These are phyloP conservation scores for Mycosarcoma mackinlayi DNA, from an alignment of 1,284 basidiomycete species.

Conservation along the genomic window DNA sequence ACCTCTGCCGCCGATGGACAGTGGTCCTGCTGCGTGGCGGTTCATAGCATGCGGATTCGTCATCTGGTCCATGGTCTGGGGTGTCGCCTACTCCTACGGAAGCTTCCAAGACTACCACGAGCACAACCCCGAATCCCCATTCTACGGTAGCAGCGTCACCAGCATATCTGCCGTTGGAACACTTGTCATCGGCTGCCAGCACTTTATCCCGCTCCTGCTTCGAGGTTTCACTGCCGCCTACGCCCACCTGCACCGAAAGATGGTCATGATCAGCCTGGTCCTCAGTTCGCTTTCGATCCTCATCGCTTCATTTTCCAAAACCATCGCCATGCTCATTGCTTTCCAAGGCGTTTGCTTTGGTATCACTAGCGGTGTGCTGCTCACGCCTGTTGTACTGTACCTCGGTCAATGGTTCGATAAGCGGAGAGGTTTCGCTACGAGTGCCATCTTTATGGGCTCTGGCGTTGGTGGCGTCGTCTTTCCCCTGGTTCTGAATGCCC, in stretches of 20 bases:
- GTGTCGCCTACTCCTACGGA: constrained; percentile 54
- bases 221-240: constrained; percentile 35
- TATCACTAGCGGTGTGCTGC: constrained; percentile 30
- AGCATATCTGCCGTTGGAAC: constrained; percentile 52
- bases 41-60: constrained; percentile 26
- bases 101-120: constrained; percentile 61
- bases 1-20: constrained; percentile 22
- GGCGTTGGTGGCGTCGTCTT: constrained; percentile 53
- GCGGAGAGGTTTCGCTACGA: constrained; percentile 45
- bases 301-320: constrained; percentile 33
- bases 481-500: constrained; percentile 36
- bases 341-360: constrained; percentile 54
- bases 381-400: constrained; percentile 52
- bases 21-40: constrained; percentile 24
- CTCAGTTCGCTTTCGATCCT: constrained; percentile 34
- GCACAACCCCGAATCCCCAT: constrained; percentile 39
- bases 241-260: constrained; percentile 26
- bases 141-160: constrained; percentile 38
- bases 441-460: constrained; percentile 46
- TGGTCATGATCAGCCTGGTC: constrained; percentile 25
- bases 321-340: constrained; percentile 34
- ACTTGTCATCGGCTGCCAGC: constrained; percentile 42
- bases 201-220: constrained; percentile 44
- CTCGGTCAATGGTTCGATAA: constrained; percentile 55
- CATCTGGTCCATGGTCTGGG: constrained; percentile 49